Conservation (phyloP, 139 green algal genomes). For the Diplosphaera chodatii region DNA sequence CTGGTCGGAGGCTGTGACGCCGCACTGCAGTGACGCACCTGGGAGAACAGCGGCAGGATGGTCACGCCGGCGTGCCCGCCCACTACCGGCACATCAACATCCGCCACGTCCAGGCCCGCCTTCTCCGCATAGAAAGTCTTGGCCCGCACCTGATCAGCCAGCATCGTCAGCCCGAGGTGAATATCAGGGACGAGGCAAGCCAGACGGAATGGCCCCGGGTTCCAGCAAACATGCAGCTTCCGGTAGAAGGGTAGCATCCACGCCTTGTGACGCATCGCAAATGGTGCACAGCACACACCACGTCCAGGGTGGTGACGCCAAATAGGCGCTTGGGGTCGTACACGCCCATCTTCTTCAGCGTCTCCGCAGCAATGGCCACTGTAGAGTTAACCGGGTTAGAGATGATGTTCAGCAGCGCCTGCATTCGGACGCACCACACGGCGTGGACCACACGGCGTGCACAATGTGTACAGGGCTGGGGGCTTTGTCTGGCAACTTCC, state of each 20-base stretch:
- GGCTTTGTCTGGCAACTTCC: too few relatives aligned
- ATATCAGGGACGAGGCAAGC: too few relatives aligned
- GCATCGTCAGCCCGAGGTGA: too few relatives aligned
- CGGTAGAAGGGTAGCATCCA: too few relatives aligned
- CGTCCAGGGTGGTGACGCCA: constrained; percentile 83
- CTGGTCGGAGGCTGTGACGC: too few relatives aligned
- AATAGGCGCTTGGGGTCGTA: constrained; percentile 70
- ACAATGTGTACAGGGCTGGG: too few relatives aligned
- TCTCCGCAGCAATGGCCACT: constrained; percentile 82
- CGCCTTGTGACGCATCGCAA: background rate
- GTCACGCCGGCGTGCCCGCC: constrained; percentile 96
- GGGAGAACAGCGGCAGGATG: constrained; percentile 97
- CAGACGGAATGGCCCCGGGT: too few relatives aligned
- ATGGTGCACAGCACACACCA: constrained; percentile 34
- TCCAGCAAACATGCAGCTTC: too few relatives aligned
- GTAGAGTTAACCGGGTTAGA: constrained; percentile 91
- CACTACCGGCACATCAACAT: constrained; percentile 94
- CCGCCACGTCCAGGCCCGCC: constrained; percentile 67
- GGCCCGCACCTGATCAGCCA: constrained; percentile 47
- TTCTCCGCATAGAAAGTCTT: constrained; percentile 97
- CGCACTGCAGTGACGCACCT: too few relatives aligned
- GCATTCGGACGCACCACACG: too few relatives aligned
- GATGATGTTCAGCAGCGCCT: constrained; percentile 78
- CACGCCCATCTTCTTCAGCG: constrained; percentile 65
- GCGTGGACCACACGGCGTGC: too few relatives aligned